Evolutionary conservation across 495 filamentous ascomycete genomes (phyloP).

Genomic region (Aspergillus hancockii): DNA sequence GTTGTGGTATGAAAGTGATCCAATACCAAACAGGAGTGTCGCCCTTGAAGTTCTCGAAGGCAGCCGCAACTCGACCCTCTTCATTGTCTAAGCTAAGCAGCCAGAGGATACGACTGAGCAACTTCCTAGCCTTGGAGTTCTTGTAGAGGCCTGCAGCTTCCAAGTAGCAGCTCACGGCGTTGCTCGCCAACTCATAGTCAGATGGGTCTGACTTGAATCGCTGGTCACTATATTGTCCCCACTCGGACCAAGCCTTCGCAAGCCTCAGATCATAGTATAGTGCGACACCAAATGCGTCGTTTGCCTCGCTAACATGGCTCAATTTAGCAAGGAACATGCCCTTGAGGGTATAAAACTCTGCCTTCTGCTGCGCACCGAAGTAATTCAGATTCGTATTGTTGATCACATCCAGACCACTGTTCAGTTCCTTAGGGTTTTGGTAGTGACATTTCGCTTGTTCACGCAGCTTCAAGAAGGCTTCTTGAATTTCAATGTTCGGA

Average conservation of each 20-base stretch:
- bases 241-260: constrained; percentile 98
- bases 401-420: constrained; percentile 92
- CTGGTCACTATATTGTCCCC: constrained; percentile 96
- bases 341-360: constrained; percentile 98
- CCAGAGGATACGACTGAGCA: constrained; percentile 95
- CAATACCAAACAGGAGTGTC: constrained; percentile 98
- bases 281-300: constrained; percentile 90
- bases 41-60: constrained; percentile 92
- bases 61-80: constrained; percentile 72
- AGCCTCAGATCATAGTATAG: constrained; percentile 93
- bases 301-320: constrained; percentile 81
- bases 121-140: constrained; percentile 92
- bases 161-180: constrained; percentile 92
- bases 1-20: constrained; percentile 98
- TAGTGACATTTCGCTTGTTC: constrained; percentile 99
- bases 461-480: constrained; percentile 94
- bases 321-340: constrained; percentile 99
- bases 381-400: constrained; percentile 99
- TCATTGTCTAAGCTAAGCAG: constrained; percentile 90
- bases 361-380: constrained; percentile 93
- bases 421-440: constrained; percentile 88
- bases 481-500: constrained; percentile 99
- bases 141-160: constrained; percentile 96
- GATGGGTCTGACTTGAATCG: constrained; percentile 86
- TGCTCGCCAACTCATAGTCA: constrained; percentile 77